Percentiles rank a stretch among this genome's conserved stretches.
These are phyloP conservation scores for Candolleomyces aberdarensis DNA, from an alignment of 768 basidiomycete genomes.

Conservation along the genomic window DNA sequence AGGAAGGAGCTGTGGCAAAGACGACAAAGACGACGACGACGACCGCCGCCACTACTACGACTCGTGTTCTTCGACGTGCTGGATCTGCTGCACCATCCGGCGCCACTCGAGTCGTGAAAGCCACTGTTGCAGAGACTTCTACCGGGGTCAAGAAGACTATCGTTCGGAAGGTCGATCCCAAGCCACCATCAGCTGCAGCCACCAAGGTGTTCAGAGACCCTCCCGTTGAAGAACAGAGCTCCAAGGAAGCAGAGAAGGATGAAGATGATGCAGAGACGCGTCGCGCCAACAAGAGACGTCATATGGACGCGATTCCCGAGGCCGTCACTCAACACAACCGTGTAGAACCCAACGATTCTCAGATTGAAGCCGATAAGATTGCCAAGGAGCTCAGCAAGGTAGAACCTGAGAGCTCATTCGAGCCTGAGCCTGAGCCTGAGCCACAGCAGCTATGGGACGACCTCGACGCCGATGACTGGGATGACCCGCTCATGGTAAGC, in stretches of 20 bases:
- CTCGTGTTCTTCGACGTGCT: constrained; percentile 39
- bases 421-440: constrained; percentile 65
- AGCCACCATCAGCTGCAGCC: constrained; percentile 21
- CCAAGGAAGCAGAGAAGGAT: constrained; percentile 32
- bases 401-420: constrained; percentile 47
- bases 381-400: constrained; percentile 40
- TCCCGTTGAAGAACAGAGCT: neutral
- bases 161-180: constrained; percentile 34
- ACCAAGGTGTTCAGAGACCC: constrained; percentile 5
- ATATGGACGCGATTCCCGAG: constrained; percentile 57
- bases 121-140: neutral
- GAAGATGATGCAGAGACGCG: constrained; percentile 56
- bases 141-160: constrained; percentile 11
- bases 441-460: constrained; percentile 74
- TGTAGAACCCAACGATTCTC: constrained; percentile 34
- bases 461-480: constrained; percentile 86
- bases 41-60: constrained; percentile 49
- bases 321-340: constrained; percentile 24
- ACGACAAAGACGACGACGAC: constrained; percentile 1
- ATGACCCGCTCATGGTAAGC: constrained; percentile 95
- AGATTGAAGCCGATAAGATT: constrained; percentile 39
- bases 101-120: constrained; percentile 33
- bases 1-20: constrained; percentile 27
- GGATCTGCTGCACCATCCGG: constrained; percentile 11
- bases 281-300: constrained; percentile 71